phyloP scores from a whole-genome alignment of 495 filamentous ascomycete species.

The Immersiella caudata region DNA sequence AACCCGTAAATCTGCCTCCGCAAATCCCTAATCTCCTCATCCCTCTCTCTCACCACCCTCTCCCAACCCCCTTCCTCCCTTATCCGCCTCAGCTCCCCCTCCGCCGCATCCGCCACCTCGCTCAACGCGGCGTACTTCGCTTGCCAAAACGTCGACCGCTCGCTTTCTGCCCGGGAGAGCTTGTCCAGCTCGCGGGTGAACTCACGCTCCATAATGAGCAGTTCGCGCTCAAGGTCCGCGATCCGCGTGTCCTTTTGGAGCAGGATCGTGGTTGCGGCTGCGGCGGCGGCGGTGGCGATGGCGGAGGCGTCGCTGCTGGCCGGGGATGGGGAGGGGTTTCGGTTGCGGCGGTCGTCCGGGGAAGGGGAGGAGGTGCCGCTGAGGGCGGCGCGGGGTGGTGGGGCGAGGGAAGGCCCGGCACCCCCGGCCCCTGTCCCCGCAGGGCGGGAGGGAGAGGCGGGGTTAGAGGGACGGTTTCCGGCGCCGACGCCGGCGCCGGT shows the following conservation, averaged over 20 bases:
- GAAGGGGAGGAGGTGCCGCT: constrained; percentile 41
- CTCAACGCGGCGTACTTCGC: constrained; percentile 43
- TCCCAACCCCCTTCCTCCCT: constrained; percentile 28
- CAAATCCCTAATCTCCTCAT: constrained; percentile 48
- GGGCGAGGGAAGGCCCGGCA: constrained; percentile 35
- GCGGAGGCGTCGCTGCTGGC: constrained; percentile 20
- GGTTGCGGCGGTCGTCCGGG: constrained; percentile 31
- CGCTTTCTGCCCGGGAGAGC: constrained; percentile 47
- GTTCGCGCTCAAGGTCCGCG: constrained; percentile 47
- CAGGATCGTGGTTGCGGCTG: constrained; percentile 36
- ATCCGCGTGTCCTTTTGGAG: constrained; percentile 48
- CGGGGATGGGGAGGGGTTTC: not conserved
- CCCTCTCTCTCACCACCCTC: constrained; percentile 36
- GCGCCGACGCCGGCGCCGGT: constrained; percentile 25
- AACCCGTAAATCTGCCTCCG: constrained; percentile 53
- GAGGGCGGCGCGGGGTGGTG: constrained; percentile 45
- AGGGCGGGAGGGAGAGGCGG: constrained; percentile 15
- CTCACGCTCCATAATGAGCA: constrained; percentile 47
- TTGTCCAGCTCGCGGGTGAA: constrained; percentile 51
- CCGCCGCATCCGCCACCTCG: constrained; percentile 36
- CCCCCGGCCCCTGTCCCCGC: constrained; percentile 19
- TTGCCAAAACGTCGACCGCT: constrained; percentile 53
- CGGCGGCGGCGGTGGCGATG: constrained; percentile 26
- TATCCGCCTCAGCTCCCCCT: not conserved
- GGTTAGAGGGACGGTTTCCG: constrained; percentile 16